Evolutionary conservation across 192 early-diverging fungal genomes (phyloP), one percentile per base, ranked within the genome.

Genomic region (Anaeromyces robustus): DNA sequence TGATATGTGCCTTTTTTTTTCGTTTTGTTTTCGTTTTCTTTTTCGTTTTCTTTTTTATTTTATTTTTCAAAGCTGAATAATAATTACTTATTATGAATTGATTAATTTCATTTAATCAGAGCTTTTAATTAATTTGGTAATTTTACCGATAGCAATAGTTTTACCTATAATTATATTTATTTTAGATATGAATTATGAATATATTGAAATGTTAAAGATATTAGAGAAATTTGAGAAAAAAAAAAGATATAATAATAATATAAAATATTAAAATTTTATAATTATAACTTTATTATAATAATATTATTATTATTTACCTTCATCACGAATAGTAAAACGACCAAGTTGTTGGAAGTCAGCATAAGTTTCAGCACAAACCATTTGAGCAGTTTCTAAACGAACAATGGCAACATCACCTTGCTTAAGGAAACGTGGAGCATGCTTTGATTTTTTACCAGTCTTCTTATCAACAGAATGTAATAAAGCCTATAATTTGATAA

Each of bases 281-380:
- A 83, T 12, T 29, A 84, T 19, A 26, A 17, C 2, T 13, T 30
- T 84, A 90, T 86, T 19, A 87, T n/a, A n/a, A n/a, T n/a, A n/a
- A n/a, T n/a, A 87, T 82, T 89, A 90, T 81, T 14, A 3, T 19
- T 28, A 28, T 43, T 26, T 80, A 83, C 95, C 96, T 89, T 99
- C 96, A 83, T 98, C 96, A 82, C 98, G 93, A 30, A 99, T 88
- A n/a, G 97, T 99, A 87, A 99, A 98, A 78, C 98, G 92, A 52
- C 98, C 98, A 16, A 99, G 86, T 83, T 97, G 96, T 68, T 94
- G 92, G 80, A 94, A 92, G 29, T 95, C 93, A 26, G 87, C 87
- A 86, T 93, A 98, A 30, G 91, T 88, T 84, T 99, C 98, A 16
- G 97, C 85, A 82, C 96, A 96, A 29, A 98, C 86, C 16, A 93